Conservation (phyloP, 371 early-diverging fungal genomes). For the Mucor sp. region DNA sequence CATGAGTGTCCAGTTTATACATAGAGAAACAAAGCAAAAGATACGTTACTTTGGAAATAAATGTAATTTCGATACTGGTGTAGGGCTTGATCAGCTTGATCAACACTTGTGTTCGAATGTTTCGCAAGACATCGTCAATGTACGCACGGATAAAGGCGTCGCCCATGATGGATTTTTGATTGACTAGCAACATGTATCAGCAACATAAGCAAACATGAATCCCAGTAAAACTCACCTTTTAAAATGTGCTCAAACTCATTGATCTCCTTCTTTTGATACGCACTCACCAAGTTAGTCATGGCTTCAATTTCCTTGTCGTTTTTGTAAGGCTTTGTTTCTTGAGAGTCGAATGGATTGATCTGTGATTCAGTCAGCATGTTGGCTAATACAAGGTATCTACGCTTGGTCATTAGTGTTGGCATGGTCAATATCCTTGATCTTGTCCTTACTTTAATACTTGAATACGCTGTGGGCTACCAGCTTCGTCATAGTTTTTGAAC, state of each 20-base stretch:
- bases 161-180: conserved; percentile 78
- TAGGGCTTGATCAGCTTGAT: conserved; percentile 87
- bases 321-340: conserved; percentile 96
- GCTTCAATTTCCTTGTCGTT: conserved; percentile 89
- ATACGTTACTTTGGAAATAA: conserved; percentile 71
- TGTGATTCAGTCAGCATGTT: conserved; percentile 94
- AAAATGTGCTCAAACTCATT: conserved; percentile 85
- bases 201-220: neutral
- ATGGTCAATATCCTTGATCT: neutral
- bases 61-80: conserved; percentile 82
- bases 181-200: conserved; percentile 38
- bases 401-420: neutral
- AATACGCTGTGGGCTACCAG: conserved; percentile 91
- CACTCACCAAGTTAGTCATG: conserved; percentile 89
- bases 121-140: conserved; percentile 87
- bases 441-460: conserved; percentile 82
- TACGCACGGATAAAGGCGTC: conserved; percentile 89
- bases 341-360: conserved; percentile 96
- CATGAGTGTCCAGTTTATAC: neutral
- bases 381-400: conserved; percentile 85
- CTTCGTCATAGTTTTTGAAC: conserved; percentile 97
- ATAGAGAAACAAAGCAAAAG: neutral
- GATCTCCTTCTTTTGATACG: conserved; percentile 90
- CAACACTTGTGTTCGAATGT: conserved; percentile 89
- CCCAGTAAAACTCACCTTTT: conserved; percentile 32